These are phyloP conservation scores for Hevea brasiliensis DNA, from an alignment of 345 rosid genomes.

Conservation along the genomic window DNA sequence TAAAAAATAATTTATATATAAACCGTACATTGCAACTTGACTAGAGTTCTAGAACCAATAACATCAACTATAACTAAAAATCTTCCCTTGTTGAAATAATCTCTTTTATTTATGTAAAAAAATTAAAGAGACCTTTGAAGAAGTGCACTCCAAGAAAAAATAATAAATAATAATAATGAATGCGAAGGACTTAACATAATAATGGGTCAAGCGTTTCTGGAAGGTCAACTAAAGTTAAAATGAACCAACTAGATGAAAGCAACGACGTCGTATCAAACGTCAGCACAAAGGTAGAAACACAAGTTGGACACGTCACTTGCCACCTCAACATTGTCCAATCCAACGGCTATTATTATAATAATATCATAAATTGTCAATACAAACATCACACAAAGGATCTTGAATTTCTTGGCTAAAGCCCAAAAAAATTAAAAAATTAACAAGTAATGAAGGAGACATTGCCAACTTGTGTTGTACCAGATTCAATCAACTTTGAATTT, in stretches of 20 bases:
- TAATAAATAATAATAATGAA: no score
- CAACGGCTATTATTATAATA: neutral
- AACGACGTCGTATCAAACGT: conserved; percentile 9
- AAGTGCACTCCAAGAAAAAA: no score
- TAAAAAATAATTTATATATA: no score
- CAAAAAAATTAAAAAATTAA: neutral
- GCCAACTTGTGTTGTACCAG: neutral
- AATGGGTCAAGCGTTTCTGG: neutral
- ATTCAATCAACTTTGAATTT: neutral
- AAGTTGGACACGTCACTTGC: neutral
- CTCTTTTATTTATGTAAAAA: no score
- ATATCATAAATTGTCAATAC: neutral
- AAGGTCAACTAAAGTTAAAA: neutral
- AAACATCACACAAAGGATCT: neutral
- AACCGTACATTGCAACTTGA: no score
- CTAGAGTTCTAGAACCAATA: no score
- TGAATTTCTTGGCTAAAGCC: neutral
- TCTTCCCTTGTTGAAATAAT: no score
- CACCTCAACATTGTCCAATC: neutral
- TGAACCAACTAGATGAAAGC: neutral
- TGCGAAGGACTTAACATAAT: no score
- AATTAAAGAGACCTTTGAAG: no score
- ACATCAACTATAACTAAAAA: no score
- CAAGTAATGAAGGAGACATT: no score
- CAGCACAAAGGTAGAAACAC: neutral